Conservation (phyloP, 257 asterid genomes). For the Penstemon newberryi region DNA sequence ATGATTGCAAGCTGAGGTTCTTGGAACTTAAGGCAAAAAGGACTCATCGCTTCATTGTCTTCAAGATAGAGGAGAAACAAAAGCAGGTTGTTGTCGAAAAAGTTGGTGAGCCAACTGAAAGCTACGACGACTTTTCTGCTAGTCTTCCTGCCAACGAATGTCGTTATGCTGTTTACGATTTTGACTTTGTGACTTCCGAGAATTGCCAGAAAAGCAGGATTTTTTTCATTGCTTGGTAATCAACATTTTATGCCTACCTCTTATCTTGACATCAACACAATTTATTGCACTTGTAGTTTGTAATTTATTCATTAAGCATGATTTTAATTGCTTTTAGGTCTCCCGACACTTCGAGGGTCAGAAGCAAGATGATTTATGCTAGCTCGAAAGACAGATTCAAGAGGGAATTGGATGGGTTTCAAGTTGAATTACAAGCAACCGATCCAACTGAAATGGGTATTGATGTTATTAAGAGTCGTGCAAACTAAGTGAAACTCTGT, state of each 20-base stretch:
- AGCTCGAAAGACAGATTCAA: constrained; percentile 59
- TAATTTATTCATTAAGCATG: not conserved
- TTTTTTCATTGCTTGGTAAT: constrained; percentile 64
- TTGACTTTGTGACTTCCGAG: constrained; percentile 61
- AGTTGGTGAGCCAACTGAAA: constrained; percentile 53
- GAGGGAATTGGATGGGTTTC: constrained; percentile 60
- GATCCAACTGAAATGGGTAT: constrained; percentile 76
- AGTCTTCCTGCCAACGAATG: constrained; percentile 62
- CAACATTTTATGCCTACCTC: not conserved
- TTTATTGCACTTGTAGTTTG: constrained; percentile 8
- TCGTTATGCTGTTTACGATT: constrained; percentile 60
- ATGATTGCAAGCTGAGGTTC: constrained; percentile 62
- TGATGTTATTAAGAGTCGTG: constrained; percentile 65
- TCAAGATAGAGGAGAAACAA: constrained; percentile 64
- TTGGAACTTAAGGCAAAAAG: constrained; percentile 61
- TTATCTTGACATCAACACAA: not conserved
- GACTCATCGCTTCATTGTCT: constrained; percentile 51
- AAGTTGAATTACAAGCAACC: constrained; percentile 66
- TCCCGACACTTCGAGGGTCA: constrained; percentile 60
- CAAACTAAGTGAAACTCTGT: constrained; percentile 34
- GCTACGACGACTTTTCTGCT: constrained; percentile 54
- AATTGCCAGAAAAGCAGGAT: constrained; percentile 64
- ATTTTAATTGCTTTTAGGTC: constrained; percentile 39
- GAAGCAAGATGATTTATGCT: constrained; percentile 70
- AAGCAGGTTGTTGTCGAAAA: constrained; percentile 56